Evolutionary conservation across 176 grass and related monocot species (phyloP), one percentile per base, ranked within the genome.

Genomic region (Oryza officinalis): DNA sequence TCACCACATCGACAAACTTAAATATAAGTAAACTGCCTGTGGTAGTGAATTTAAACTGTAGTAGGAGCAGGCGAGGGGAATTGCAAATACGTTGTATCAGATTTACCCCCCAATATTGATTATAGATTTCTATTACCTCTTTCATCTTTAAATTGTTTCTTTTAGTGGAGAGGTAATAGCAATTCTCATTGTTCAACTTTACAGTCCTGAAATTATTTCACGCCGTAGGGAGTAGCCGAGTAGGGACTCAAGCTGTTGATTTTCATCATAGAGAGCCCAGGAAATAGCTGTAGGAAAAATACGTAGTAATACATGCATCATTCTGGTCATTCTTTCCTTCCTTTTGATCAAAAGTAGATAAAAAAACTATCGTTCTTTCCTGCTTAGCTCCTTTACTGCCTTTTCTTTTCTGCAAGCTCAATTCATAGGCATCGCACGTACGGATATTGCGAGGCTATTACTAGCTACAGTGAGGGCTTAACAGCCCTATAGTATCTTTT

Each of bases 401-500:
- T 90, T 84, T 66, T 15, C 84, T 75, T 50, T 52, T 41, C 47
- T 46, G 9, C 75, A 71, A 44, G 77, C 82, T 75, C 69, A 80
- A 57, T 68, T 47, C 27, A 31, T 75, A 75, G 80, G 30, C 60
- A 63, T 80, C 38, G 80, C 88, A 90, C 75, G 80, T 87, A 87
- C 75, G 63, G 80, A 80, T 84, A 83, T 57, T 83, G 63, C 84
- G 87, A 84, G 46, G 85, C 84, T 87, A 87, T 52, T 74, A 84
- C 75, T 90, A 86, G 88, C 75, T 41, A 70, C 60, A 69, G 70
- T 38, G 10, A 31, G 89, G 74, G 75, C 64, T 90, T 76, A 87
- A 87, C 84, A 87, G 89, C 69, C 76, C 89, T 90, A 87, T 33
- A 27, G 69, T 60, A 33, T 57, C 80, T 84, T 87, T 90, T 79